phyloP scores from a whole-genome alignment of 148 eudicot genomes.

The Persicaria tinctoria region DNA sequence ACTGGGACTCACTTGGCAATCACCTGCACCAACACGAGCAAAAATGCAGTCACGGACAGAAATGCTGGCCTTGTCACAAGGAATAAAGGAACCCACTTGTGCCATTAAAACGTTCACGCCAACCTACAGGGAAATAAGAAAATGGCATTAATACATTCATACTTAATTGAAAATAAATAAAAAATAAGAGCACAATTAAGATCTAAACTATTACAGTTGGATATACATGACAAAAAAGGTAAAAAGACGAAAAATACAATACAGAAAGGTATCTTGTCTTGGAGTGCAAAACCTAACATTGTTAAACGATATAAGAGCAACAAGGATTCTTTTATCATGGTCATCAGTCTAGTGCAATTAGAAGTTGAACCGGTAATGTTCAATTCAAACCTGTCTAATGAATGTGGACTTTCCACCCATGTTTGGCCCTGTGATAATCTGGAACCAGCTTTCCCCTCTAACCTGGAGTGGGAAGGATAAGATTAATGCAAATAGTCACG shows the following conservation, averaged over 20 bases:
- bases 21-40: conserved; percentile 99
- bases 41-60: conserved; percentile 97
- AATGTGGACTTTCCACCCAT: conserved; percentile 99
- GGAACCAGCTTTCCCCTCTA: conserved; percentile 91
- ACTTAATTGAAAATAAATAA: not conserved
- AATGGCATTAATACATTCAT: not conserved
- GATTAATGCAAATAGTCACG: conserved; percentile 9
- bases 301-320: not conserved
- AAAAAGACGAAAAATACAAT: not conserved
- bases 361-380: not conserved
- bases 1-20: conserved; percentile 77
- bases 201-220: not conserved
- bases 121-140: conserved; percentile 45
- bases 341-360: not conserved
- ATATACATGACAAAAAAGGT: not conserved
- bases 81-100: conserved; percentile 91
- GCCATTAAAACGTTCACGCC: conserved; percentile 97
- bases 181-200: not conserved
- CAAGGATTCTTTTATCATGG: not conserved
- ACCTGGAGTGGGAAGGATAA: conserved; percentile 34
- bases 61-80: conserved; percentile 85
- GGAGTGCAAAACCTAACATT: not conserved
- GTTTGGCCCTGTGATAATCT: conserved; percentile 96
- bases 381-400: conserved; percentile 71
- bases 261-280: not conserved